Evolutionary conservation across 2,329 filamentous ascomycete genomes (phyloP), one percentile per base, ranked within the genome.

Genomic region (Fusarium secorum): DNA sequence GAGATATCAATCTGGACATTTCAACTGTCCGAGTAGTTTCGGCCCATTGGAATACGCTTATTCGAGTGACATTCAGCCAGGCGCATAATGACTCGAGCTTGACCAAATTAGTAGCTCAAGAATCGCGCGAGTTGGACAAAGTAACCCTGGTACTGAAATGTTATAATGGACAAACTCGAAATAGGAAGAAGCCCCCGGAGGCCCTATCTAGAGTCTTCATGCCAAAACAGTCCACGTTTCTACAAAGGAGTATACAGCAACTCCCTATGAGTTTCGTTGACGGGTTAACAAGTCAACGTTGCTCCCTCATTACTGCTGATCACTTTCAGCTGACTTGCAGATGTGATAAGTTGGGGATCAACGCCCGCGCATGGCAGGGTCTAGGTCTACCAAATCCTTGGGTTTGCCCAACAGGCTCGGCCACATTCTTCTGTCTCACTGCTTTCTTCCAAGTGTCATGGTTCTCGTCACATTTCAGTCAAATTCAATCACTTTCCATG

Each of bases 281-380:
- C 28, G 39, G 35, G 20, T 32, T 42, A 28, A 58, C 36, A 51
- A 42, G 32, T 38, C 33, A 51, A 15, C 30, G 17, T 57, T 66
- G 48, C 36, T 44, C 32, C 26, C 20, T 26, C 15, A 10, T 35
- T n/a, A 22, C n/a, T 45, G 35, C 38, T 42, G 32, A 53, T 53
- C 56, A 33, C 32, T 62, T 72, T 54, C 54, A 38, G 36, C 49
- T 49, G 41, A 41, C 38, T 61, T 42, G 38, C 54, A 49, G 41
- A 48, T 66, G 53, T 72, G 60, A 60, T 51, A 51, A 60, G 45
- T 46, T 72, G 36, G 52, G n/a, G 46, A 49, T 51, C 41, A 57
- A 46, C n/a, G 42, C 32, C 44, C 42, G 22, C 45, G 33, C n/a
- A 56, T 51, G 36, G 33, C 41, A 48, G n/a, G 49, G 38, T 36